Base-by-base conservation (phyloP, 805 yeast species). In the Cyberlindnera maritima region DNA sequence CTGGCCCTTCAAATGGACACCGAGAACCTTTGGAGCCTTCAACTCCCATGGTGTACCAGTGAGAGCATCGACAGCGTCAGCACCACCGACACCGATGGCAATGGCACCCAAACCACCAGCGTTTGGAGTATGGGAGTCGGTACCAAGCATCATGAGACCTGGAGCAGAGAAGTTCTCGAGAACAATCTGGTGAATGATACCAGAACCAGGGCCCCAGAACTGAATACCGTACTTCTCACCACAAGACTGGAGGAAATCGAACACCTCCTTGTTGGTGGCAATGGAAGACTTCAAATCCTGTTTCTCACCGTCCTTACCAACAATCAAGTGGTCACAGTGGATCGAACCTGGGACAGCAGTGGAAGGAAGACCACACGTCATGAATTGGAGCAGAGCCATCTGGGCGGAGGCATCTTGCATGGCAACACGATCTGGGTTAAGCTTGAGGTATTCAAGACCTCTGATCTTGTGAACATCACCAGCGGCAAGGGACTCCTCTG, bases 401-500 rank as follows among this genome's bases (percentile, higher is more conserved):
- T 94, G 99, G 17, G 99, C 99, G 28, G 97, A 88, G n/a, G 99
- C 99, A 76, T 94, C 99, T 75, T 94, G 99, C 96, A 95, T 92
- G 23, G 99, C 99, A 40, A 94, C 98, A 67, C 99, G 82, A 66
- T 94, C 99, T 20, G 99, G 99, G 66, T 87, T 81, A 60, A 94
- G 78, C 74, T 94, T 94, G 67, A 94, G 78, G 71, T 94, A 94
- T 44, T 91, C 81, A 41, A 83, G 74, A 57, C 99, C 99, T 71
- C 99, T 81, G 53, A 85, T 70, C 56, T 78, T 76, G 43, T 71
- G 60, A 15, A 79, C 63, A 45, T 72, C 68, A 11, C 80, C 76
- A 15, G 75, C 71, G 53, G 74, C 79, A 54, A 88, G 77, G n/a
- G 83, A 72, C 61, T 87, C 96, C 59, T 87, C 92, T 32, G 97